Conservation (phyloP, 352 stramenopile genomes). For the Phytophthora hibernalis region DNA sequence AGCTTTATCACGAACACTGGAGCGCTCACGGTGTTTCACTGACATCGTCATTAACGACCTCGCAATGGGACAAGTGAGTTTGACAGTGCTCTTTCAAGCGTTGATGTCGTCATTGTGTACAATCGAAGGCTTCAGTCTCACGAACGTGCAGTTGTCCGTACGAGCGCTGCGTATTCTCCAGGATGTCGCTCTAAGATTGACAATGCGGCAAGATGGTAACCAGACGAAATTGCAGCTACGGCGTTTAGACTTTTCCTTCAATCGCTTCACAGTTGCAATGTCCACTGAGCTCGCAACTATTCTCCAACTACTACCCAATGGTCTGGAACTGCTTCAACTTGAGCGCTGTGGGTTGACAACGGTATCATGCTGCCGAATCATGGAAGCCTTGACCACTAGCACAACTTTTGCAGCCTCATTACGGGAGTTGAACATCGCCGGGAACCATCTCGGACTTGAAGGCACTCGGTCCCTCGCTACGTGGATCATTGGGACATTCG, state of each 20-base stretch:
- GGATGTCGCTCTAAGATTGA: constrained; percentile 62
- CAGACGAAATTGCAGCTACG: constrained; percentile 41
- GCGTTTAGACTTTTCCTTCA: constrained; percentile 73
- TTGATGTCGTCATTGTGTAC: constrained; percentile 46
- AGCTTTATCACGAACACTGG: constrained; percentile 52
- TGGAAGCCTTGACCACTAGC: constrained; percentile 56
- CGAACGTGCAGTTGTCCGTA: constrained; percentile 53
- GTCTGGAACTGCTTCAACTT: constrained; percentile 65
- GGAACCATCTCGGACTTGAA: constrained; percentile 57
- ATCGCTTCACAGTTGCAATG: constrained; percentile 63
- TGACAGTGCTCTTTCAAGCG: constrained; percentile 61
- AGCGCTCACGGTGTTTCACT: constrained; percentile 50
- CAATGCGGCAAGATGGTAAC: constrained; percentile 40
- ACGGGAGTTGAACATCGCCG: constrained; percentile 67
- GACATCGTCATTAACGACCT: constrained; percentile 62
- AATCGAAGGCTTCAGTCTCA: constrained; percentile 53
- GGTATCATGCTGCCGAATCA: constrained; percentile 42
- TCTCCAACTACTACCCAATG: constrained; percentile 52
- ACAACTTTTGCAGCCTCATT: constrained; percentile 54
- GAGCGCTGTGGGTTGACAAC: constrained; percentile 55
- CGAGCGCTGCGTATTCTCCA: constrained; percentile 56
- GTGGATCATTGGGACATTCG: constrained; percentile 68
- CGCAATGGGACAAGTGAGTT: constrained; percentile 44
- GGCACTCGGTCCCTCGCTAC: constrained; percentile 51
- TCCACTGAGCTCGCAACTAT: constrained; percentile 53